phyloP scores from a whole-genome alignment of 805 yeast species.

The Saccharomycopsis sp. region DNA sequence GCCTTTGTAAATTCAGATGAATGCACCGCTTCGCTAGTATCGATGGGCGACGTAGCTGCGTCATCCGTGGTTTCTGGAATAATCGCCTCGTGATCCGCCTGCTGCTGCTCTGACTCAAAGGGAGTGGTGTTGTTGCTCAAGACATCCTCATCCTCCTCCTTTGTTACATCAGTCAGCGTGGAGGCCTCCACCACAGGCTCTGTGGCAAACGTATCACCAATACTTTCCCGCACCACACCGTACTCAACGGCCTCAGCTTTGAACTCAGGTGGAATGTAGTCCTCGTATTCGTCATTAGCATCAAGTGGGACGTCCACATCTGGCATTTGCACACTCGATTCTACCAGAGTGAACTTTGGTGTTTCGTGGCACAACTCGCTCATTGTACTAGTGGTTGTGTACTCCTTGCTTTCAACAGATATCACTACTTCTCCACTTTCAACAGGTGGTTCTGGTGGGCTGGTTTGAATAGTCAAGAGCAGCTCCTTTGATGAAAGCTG shows the following conservation, averaged over 20 bases:
- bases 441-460: background rate
- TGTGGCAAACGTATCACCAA: slow-evolving; percentile 1
- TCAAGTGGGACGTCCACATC: too few relatives aligned
- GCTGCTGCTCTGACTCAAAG: too few relatives aligned
- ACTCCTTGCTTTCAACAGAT: background rate
- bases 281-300: slow-evolving; percentile 1
- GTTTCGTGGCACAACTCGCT: background rate
- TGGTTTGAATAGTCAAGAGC: background rate
- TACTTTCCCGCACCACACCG: slow-evolving; percentile 5
- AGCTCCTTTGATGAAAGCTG: too few relatives aligned
- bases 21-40: too few relatives aligned
- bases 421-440: background rate
- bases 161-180: background rate
- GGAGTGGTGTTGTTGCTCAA: too few relatives aligned
- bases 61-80: too few relatives aligned
- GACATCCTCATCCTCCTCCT: too few relatives aligned
- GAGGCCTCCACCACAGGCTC: background rate
- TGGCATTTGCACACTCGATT: background rate
- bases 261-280: slow-evolving; percentile 6
- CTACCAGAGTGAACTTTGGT: background rate
- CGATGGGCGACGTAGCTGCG: too few relatives aligned
- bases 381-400: background rate
- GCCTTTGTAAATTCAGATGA: too few relatives aligned
- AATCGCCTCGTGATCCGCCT: too few relatives aligned
- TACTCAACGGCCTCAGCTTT: slow-evolving; percentile 4